Evolutionary conservation across 129 eudicot genomes (phyloP), one percentile per base, ranked within the genome.

Genomic region (Daucus carota): DNA sequence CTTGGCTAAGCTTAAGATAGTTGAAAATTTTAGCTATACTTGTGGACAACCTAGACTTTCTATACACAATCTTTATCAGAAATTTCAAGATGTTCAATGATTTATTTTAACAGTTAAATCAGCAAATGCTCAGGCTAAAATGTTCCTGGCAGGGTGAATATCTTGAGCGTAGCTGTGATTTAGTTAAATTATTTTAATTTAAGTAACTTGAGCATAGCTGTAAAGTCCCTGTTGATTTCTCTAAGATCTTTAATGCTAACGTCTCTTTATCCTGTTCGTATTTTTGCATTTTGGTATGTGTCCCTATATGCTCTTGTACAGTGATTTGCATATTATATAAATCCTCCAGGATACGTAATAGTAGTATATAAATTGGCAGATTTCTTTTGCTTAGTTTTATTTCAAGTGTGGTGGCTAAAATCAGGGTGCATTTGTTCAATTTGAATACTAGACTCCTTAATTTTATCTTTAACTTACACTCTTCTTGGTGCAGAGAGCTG

Each of bases 401-500:
- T 73, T 40, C 6, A 38, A 44, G 24, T 71, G 18, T 45, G n/a
- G 32, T 14, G 0, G 24, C 34, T 12, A 71, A 43, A 20, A 71
- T 72, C 24, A 28, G 26, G 57, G 38, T 43, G 74, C 22, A 40
- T 57, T 26, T 70, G 28, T 22, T 40, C 20, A 41, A 41, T 42
- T 6, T 72, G 48, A 20, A 8, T 70, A 70, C 8, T 46, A 0
- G 24, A 18, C 76, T 13, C 3, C 11, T 24, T 32, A 29, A 34
- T 38, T 52, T 46, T 40, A 63, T 45, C 12, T 47, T 8, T 6
- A 17, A 13, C 14, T 31, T 73, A 26, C 44, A 45, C 15, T 7
- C 60, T 46, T 66, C 57, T 40, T 38, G 62, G 59, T 74, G 78
- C 79, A 92, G 95, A 89, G 87, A 79, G 76, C 83, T 78, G 90